Evolutionary conservation across 2,329 filamentous ascomycete species (phyloP), one percentile per base, ranked within the genome.

Genomic region (Tolypocladium capitatum): DNA sequence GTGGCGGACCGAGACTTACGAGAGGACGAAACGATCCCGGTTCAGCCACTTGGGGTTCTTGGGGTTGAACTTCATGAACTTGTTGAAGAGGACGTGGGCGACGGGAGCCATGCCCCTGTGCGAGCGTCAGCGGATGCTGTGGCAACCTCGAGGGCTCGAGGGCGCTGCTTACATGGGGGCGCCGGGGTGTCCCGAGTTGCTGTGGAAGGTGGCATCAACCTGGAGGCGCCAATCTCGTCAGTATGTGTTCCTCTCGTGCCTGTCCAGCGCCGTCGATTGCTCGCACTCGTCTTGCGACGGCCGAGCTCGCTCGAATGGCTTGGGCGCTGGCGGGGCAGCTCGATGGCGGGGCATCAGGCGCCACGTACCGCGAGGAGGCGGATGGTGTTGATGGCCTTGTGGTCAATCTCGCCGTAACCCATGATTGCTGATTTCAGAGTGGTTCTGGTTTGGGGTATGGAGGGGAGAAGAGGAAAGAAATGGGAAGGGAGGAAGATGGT

Each of bases 11-110:
- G 48, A 24, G 31, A 84, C 90, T 80, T 80, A 96, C 90, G 92
- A 98, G 68, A 98, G 89, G 53, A 98, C 89, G 66, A 98, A 98
- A 69, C 92, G 86, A 73, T 98, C 92, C 65, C 92, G 84, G 81
- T 97, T 97, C 62, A 92, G 64, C 90, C 90, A 98, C 56, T 88
- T 78, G 60, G 92, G 87, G 81, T 95, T 96, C 84, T 96, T 94
- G 63, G 92, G 92, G 84, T 97, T 98, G 81, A 96, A 98, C 69
- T 74, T 94, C 88, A 98, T 88, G 79, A 96, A 94, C 72, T 92
- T 94, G 81, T 95, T 94, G 76, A 87, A 98, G 56, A 98, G 81
- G 63, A 97, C 88, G 78, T 97, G 92, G 69, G 92, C 84, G 64
- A 90, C 82, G 53, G 92, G 91, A 64, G 92, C 92, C 87, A 97